A percentile compares a stretch with the other conserved stretches of the same genome.
Conservation (phyloP, 805 yeast genomes). For the Wickerhamiella vanderwaltii region DNA sequence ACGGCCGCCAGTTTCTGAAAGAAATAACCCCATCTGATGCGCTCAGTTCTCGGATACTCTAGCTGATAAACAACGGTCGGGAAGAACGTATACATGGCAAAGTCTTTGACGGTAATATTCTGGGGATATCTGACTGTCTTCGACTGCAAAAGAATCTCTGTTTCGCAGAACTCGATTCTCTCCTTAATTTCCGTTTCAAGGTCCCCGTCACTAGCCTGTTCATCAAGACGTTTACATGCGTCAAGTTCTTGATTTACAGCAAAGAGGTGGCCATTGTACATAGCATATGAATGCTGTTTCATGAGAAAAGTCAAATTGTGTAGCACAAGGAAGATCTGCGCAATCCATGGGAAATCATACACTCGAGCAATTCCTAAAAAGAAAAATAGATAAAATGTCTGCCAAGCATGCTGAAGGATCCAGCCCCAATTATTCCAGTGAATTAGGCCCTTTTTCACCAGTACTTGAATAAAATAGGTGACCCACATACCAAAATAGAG, state of each 20-base stretch:
- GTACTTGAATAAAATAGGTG: conserved; percentile 45
- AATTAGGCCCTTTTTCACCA: conserved; percentile 35
- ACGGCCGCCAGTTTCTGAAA: conserved; percentile 61
- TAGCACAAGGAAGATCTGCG: conserved; percentile 67
- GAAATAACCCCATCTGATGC: conserved; percentile 58
- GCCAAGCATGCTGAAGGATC: conserved; percentile 46
- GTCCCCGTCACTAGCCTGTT: conserved; percentile 19
- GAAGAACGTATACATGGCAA: conserved; percentile 68
- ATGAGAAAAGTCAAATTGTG: conserved; percentile 79
- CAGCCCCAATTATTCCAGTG: conserved; percentile 59
- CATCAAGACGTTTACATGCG: conserved; percentile 6
- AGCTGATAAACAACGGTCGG: conserved; percentile 69
- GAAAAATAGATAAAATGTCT: conserved; percentile 39
- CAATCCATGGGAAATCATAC: conserved; percentile 73
- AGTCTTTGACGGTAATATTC: conserved; percentile 54
- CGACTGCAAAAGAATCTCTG: conserved; percentile 55
- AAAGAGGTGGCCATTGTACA: conserved; percentile 77
- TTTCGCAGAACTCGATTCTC: conserved; percentile 56
- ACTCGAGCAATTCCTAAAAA: conserved; percentile 47
- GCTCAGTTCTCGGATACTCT: conserved; percentile 63
- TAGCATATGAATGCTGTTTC: conserved; percentile 92
- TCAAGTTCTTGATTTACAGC: conserved; percentile 17
- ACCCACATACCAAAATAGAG: conserved; percentile 64
- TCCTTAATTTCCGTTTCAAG: conserved; percentile 26
- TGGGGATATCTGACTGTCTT: conserved; percentile 45